Percentiles rank a stretch among this genome's conserved stretches.
Evolutionary conservation across 148 eudicot species (phyloP).

Genomic region (Hydrangea macrophylla): DNA sequence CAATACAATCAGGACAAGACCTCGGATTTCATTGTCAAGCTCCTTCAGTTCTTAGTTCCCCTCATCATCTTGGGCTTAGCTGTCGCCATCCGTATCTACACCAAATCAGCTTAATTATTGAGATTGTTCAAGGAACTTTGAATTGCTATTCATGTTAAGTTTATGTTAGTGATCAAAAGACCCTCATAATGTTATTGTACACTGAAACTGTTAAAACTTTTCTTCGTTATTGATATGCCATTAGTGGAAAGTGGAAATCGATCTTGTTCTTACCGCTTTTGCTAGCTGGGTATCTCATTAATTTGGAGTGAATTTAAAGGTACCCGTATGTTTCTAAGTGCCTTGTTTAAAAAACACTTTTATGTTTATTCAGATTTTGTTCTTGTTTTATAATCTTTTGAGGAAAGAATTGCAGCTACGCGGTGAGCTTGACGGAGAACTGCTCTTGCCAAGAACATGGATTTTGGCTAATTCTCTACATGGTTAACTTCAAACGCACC

Average conservation of each 20-base stretch:
- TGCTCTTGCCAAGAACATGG: too few relatives aligned
- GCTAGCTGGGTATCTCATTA: background rate
- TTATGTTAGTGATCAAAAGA: background rate
- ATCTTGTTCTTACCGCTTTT: background rate
- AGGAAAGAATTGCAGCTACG: background rate
- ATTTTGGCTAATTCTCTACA: too few relatives aligned
- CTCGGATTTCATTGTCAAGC: constrained; percentile 42
- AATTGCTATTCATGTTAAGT: constrained; percentile 2
- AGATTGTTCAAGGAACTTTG: background rate
- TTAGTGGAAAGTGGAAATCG: background rate
- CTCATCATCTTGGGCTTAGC: constrained; percentile 58
- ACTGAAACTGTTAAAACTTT: background rate
- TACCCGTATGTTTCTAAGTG: background rate
- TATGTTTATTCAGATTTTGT: background rate
- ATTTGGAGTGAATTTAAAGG: background rate
- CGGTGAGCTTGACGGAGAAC: too few relatives aligned
- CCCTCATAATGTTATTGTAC: background rate
- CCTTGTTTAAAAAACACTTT: background rate
- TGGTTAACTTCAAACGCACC: too few relatives aligned
- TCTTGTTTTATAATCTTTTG: background rate
- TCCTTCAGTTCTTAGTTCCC: constrained; percentile 68
- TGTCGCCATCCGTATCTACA: constrained; percentile 52
- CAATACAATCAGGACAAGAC: constrained; percentile 56
- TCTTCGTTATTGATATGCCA: background rate
- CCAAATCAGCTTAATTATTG: constrained; percentile 36